phyloP scores from a whole-genome alignment of 1,139 yeast genomes.

The Scheffersomyces titani region DNA sequence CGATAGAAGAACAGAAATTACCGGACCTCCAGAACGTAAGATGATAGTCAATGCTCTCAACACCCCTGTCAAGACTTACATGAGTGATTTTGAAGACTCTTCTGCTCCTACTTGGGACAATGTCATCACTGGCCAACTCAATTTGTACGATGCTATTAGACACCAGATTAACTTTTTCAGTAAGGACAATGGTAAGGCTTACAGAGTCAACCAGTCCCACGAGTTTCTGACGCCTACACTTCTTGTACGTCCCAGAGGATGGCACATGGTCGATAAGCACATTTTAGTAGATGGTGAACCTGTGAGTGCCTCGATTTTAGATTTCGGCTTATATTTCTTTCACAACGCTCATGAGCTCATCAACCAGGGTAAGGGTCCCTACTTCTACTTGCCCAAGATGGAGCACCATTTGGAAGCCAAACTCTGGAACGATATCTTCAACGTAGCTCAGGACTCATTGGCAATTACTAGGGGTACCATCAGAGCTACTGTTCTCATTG shows the following conservation, averaged over 20 bases:
- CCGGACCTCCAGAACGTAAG: constrained; percentile 21
- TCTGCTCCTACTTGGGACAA: constrained; percentile 19
- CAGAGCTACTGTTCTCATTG: constrained; percentile 77
- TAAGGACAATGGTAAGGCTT: constrained; percentile 12
- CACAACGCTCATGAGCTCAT: constrained; percentile 67
- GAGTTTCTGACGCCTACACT: constrained; percentile 14
- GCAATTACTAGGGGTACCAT: constrained; percentile 70
- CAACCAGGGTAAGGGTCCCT: constrained; percentile 69
- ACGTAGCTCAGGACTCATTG: constrained; percentile 66
- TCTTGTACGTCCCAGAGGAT: constrained; percentile 21
- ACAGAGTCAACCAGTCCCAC: constrained; percentile 10
- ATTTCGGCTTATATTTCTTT: constrained; percentile 31
- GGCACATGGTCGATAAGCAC: constrained; percentile 23
- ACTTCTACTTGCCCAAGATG: constrained; percentile 79
- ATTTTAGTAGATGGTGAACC: constrained; percentile 18
- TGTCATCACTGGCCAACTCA: constrained; percentile 18
- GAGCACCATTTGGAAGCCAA: constrained; percentile 80
- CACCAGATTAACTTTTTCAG: constrained; percentile 14
- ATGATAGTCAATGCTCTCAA: constrained; percentile 21
- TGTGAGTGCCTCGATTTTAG: constrained; percentile 17
- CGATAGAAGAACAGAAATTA: constrained; percentile 20
- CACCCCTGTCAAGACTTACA: constrained; percentile 19
- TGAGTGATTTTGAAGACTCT: constrained; percentile 21
- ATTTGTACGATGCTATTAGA: constrained; percentile 18
- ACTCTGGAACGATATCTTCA: constrained; percentile 77